Evolutionary conservation across 371 early-diverging fungal species (phyloP).

Genomic region (Thermomucor indicae-seudaticae): DNA sequence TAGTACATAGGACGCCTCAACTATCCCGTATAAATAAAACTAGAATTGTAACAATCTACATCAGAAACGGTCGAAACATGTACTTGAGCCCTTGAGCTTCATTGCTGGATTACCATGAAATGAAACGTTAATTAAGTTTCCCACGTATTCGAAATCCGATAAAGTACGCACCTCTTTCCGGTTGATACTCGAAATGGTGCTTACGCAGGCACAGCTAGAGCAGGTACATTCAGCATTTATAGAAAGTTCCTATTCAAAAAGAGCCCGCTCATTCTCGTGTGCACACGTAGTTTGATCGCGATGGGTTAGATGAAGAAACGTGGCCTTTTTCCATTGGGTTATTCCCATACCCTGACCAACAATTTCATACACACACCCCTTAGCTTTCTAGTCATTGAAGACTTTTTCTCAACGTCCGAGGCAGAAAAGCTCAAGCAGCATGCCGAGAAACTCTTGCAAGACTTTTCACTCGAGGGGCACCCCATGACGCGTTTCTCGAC

Average conservation of each 20-base stretch:
- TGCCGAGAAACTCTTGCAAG: conserved; percentile 58
- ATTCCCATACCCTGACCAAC: not conserved
- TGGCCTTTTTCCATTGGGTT: not conserved
- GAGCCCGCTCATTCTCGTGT: too few relatives aligned
- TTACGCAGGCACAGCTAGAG: too few relatives aligned
- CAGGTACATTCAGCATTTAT: too few relatives aligned
- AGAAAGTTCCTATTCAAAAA: too few relatives aligned
- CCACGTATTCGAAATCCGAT: too few relatives aligned
- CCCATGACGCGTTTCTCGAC: conserved; percentile 82
- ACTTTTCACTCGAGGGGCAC: conserved; percentile 69
- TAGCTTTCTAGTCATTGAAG: conserved; percentile 3
- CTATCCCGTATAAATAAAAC: not conserved
- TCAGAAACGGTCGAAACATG: too few relatives aligned
- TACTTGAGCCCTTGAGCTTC: too few relatives aligned
- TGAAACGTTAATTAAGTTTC: too few relatives aligned
- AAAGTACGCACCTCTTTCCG: too few relatives aligned
- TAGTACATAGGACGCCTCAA: not conserved
- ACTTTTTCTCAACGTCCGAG: conserved; percentile 6
- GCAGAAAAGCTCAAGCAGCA: conserved; percentile 34
- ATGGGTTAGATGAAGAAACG: conserved; percentile 14
- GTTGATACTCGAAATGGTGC: too few relatives aligned
- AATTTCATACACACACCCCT: not conserved
- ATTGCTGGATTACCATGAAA: too few relatives aligned
- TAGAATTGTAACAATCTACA: too few relatives aligned
- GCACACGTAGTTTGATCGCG: conserved; percentile 24